A percentile compares a stretch with the other conserved stretches of the same genome.
Conservation (phyloP, 2,329 filamentous ascomycete species). For the Colletotrichum navitas region DNA sequence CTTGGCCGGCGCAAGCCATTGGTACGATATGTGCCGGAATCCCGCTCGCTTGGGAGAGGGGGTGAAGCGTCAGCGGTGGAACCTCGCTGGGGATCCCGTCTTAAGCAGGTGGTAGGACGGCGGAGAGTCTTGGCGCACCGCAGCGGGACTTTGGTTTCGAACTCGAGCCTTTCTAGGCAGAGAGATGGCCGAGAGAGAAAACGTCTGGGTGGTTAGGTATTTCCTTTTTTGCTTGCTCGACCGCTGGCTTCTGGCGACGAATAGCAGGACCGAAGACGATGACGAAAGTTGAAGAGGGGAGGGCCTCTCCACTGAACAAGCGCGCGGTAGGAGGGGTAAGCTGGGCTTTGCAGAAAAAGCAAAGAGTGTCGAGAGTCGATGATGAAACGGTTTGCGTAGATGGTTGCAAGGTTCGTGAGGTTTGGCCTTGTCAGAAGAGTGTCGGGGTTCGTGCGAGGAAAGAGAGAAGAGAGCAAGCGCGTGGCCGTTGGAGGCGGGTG, state of each 20-base stretch:
- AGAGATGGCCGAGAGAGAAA: neutral
- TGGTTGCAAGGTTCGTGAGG: conserved; percentile 4
- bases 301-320: conserved; percentile 39
- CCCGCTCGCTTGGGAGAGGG: conserved; percentile 19
- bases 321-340: conserved; percentile 34
- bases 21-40: conserved; percentile 32
- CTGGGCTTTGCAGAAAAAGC: conserved; percentile 8
- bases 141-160: conserved; percentile 11
- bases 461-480: neutral
- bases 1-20: conserved; percentile 30
- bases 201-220: no score
- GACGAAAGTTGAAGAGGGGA: conserved; percentile 27
- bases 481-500: neutral
- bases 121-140: conserved; percentile 32
- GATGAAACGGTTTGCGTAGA: conserved; percentile 18
- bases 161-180: conserved; percentile 5
- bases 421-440: neutral
- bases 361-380: neutral
- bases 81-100: conserved; percentile 9
- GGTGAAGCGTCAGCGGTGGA: conserved; percentile 35
- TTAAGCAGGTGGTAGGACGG: conserved; percentile 30
- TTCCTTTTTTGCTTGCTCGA: neutral
- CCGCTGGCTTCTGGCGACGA: conserved; percentile 9
- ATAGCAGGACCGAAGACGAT: conserved; percentile 15
- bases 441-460: neutral